phyloP scores from a whole-genome alignment of 208 protist species.

The Acanthamoeba culbertsoni region DNA sequence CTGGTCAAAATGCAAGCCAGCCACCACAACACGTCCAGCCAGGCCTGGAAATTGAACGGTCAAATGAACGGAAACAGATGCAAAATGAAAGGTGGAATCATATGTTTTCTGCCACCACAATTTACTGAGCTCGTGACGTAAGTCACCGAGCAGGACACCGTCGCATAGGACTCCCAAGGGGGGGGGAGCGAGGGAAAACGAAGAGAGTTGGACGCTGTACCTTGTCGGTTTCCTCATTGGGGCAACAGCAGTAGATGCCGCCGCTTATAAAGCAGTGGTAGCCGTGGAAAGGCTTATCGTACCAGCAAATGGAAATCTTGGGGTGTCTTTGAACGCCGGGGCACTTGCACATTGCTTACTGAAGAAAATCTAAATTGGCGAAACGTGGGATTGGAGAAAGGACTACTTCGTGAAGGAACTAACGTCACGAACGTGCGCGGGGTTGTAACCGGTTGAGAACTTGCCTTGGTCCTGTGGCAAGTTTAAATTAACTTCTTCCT shows the following conservation, averaged over 20 bases:
- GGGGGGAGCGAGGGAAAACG: neutral
- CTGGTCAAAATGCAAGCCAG: slow-evolving; percentile 6
- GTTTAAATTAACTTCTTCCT: too few species aligned
- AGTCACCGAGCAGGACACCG: neutral
- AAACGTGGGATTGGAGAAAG: too few species aligned
- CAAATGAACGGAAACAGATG: neutral
- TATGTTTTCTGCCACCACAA: too few species aligned
- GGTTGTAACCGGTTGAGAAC: too few species aligned
- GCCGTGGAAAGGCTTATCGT: slow-evolving; percentile 12
- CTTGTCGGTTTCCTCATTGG: slow-evolving; percentile 45
- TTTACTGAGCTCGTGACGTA: too few species aligned
- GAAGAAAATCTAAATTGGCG: too few species aligned
- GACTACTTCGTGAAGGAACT: too few species aligned
- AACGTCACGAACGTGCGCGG: too few species aligned
- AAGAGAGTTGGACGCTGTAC: neutral
- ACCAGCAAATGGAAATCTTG: slow-evolving; percentile 28
- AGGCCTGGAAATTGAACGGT: neutral
- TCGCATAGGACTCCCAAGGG: neutral
- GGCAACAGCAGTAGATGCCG: slow-evolving; percentile 32
- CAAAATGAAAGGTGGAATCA: neutral
- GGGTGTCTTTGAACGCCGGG: slow-evolving; percentile 13
- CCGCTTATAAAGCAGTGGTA: slow-evolving; percentile 35
- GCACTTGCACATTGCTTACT: slow-evolving; percentile 40
- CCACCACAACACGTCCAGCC: slow-evolving; percentile 25
- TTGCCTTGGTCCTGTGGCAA: too few species aligned